Evolutionary conservation across 768 basidiomycete genomes (phyloP), one percentile per base, ranked within the genome.

Genomic region (Exidia glandulosa): DNA sequence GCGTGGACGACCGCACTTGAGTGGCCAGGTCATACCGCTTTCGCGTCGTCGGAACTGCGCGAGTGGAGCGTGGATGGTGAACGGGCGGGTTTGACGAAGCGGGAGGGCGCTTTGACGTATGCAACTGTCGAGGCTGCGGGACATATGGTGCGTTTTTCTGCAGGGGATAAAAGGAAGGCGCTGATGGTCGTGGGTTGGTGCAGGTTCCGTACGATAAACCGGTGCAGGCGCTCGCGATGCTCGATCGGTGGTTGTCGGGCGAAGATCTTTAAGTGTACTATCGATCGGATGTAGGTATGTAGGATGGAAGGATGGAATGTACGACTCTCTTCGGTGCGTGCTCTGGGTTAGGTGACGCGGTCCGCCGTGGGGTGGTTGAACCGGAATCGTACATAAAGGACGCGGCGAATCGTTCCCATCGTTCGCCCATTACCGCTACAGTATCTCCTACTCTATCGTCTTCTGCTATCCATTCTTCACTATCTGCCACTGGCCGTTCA

Each of bases 151-250:
- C 13, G 63, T 59, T 61, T 61, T 30, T 19, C 16, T 5, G 19
- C 45, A 48, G 10, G n/a, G 7, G 10, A 23, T 47, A 7, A 48
- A 4, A 30, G n/a, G 9, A n/a, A 31, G 16, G 23, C 36, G 23
- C 48, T 33, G 10, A 54, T 25, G 30, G 25, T 29, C n/a, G n/a
- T n/a, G n/a, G n/a, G 27, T 7, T 4, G 50, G 59, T 34, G 9
- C 55, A 81, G 81, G 81, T 79, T 29, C 85, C 86, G 2, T 83
- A 81, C 63, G 82, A 88, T 63, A 83, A 84, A 66, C 82, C 82
- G 7, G 74, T 74, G 59, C 79, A 82, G 63, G 74, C 80, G 10
- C 69, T 84, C 45, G 74, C 70, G 32, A 71, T 85, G 27, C 71
- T 80, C 10, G 78, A 77, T 52, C 72, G 72, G 48, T 83, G 81